Conservation (phyloP, 1,284 basidiomycete species). For the Naganishia sp. region DNA sequence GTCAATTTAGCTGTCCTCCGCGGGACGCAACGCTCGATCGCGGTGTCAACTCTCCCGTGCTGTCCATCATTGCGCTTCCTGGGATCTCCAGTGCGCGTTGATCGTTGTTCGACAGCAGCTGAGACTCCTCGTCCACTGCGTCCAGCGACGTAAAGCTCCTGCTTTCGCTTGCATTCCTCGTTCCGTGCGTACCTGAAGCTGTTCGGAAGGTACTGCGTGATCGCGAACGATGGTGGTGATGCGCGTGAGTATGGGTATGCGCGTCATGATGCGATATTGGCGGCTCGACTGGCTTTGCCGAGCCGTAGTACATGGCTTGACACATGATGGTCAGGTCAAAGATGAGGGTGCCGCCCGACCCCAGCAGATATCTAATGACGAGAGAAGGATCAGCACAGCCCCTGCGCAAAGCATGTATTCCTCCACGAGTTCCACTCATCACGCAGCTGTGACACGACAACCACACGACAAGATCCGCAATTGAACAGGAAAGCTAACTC, state of each 20-base stretch:
- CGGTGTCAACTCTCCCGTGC: too few species aligned
- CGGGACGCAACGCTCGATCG: too few species aligned
- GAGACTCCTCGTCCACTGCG: constrained; percentile 24
- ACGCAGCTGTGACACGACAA: constrained; percentile 1
- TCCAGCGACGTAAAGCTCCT: constrained; percentile 23
- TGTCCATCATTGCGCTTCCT: too few species aligned
- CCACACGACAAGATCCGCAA: background rate
- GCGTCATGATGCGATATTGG: constrained; percentile 7
- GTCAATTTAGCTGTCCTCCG: too few species aligned
- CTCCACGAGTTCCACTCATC: too few species aligned
- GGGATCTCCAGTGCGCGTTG: too few species aligned
- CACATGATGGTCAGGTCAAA: constrained; percentile 84
- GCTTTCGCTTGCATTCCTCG: constrained; percentile 16
- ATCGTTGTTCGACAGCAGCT: constrained; percentile 8
- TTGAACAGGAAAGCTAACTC: constrained; percentile 31
- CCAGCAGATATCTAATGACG: constrained; percentile 69
- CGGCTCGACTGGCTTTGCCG: constrained; percentile 42
- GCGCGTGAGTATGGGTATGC: constrained; percentile 5
- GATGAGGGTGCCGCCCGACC: constrained; percentile 81
- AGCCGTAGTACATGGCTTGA: constrained; percentile 63
- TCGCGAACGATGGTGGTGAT: constrained; percentile 21
- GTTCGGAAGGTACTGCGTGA: constrained; percentile 22
- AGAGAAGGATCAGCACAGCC: constrained; percentile 32
- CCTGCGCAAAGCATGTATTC: too few species aligned
- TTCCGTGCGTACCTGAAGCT: background rate